Evolutionary conservation across 2,329 filamentous ascomycete genomes (phyloP).

Genomic region (Tolypocladium pustulatum): DNA sequence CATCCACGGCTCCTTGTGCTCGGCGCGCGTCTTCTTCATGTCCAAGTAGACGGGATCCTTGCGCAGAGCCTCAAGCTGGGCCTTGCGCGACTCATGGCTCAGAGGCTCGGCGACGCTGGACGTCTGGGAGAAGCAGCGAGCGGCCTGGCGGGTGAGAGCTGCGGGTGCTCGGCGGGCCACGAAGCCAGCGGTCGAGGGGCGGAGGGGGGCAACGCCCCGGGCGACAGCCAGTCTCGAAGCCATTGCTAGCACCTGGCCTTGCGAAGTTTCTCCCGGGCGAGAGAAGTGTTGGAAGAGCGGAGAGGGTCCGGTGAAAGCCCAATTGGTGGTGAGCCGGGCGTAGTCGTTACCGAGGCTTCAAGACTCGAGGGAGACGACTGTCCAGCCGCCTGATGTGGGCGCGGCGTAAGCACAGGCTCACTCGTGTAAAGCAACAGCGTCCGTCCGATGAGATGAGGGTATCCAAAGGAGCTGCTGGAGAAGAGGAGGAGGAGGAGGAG

Average conservation of each 20-base stretch:
- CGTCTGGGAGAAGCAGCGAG: slow-evolving; percentile 9
- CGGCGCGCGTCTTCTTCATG: slow-evolving; percentile 10
- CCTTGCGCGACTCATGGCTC: slow-evolving; percentile 3
- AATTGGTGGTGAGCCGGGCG: not conserved
- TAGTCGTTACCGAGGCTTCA: not conserved
- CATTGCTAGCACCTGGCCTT: slow-evolving; percentile 8
- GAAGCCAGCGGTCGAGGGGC: slow-evolving; percentile 6
- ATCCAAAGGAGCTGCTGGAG: not conserved
- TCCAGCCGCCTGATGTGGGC: not conserved
- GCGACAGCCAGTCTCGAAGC: slow-evolving; percentile 15
- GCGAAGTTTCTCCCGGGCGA: no score
- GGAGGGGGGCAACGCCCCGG: slow-evolving; percentile 11
- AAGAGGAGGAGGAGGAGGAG: not conserved
- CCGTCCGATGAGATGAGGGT: not conserved
- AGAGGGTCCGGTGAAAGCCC: not conserved
- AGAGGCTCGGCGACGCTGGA: slow-evolving; percentile 3
- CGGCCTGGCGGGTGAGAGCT: not conserved
- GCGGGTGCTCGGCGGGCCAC: slow-evolving; percentile 1
- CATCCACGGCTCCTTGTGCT: slow-evolving; percentile 12
- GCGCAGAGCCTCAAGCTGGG: slow-evolving; percentile 7
- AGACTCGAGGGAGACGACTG: not conserved
- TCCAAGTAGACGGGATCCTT: slow-evolving; percentile 11
- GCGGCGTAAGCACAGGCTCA: not conserved
- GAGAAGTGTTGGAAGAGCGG: not conserved
- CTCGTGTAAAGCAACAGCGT: not conserved